Percentiles rank a stretch among this genome's conserved stretches.
Evolutionary conservation across 2,329 filamentous ascomycete species (phyloP).

Genomic region (Cladosporium colombiae): DNA sequence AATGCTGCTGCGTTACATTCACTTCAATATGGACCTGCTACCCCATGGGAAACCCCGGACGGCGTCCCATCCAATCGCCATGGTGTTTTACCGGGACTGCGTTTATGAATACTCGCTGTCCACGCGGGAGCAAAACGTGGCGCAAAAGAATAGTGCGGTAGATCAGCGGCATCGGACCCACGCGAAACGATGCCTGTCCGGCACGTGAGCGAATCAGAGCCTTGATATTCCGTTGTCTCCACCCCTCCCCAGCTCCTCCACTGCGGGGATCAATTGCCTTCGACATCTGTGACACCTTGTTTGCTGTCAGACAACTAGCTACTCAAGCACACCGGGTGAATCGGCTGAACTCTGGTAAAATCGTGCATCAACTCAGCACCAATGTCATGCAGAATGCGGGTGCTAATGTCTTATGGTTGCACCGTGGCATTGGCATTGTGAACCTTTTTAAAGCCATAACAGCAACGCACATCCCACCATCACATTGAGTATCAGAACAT

Average conservation of each 20-base stretch:
- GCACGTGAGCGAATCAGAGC: not conserved
- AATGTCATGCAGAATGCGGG: not conserved
- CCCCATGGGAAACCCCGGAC: slow-evolving; percentile 8
- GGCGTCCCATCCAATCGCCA: not conserved
- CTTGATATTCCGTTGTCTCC: not conserved
- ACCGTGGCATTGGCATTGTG: not conserved
- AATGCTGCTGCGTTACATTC: not conserved
- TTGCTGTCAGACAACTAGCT: not conserved
- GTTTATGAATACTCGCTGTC: not conserved
- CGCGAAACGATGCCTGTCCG: not conserved
- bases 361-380: not conserved
- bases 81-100: not conserved
- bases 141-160: not conserved
- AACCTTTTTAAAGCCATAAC: not conserved
- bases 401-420: not conserved
- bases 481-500: not conserved
- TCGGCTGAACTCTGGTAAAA: not conserved
- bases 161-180: not conserved
- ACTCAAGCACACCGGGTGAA: not conserved
- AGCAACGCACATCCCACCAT: not conserved
- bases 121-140: not conserved
- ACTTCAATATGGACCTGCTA: not conserved
- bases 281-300: not conserved
- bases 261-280: slow-evolving; percentile 10
- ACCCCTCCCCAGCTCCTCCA: not conserved